These are phyloP conservation scores for Kokia cookei DNA, from an alignment of 441 rosid genomes.

Conservation along the genomic window DNA sequence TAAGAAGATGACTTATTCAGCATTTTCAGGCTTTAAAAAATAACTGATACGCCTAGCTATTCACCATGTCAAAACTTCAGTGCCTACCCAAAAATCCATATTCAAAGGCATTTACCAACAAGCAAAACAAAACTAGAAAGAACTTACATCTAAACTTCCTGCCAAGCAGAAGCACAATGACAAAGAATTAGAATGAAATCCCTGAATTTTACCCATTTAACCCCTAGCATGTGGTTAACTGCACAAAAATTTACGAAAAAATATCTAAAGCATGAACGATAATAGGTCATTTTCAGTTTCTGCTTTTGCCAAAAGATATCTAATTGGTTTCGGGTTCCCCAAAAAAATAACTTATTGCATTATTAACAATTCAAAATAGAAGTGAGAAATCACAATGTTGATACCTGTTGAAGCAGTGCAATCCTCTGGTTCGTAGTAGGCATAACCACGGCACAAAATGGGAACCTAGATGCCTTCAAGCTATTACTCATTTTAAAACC, in stretches of 20 bases:
- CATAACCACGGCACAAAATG: slow-evolving; percentile 95
- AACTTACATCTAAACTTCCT: background rate
- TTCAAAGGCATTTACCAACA: background rate
- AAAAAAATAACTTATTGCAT: background rate
- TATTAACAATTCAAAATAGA: background rate
- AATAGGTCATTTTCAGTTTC: background rate
- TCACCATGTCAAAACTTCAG: background rate
- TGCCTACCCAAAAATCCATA: background rate
- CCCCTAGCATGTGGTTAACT: background rate
- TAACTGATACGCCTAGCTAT: background rate
- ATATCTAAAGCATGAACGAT: background rate
- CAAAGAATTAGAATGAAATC: background rate
- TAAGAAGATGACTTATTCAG: background rate
- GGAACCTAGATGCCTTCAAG: slow-evolving; percentile 87
- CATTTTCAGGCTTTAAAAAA: background rate
- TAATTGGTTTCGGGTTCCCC: background rate
- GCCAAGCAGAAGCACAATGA: background rate
- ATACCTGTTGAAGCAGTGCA: slow-evolving; percentile 87
- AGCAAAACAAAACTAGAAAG: background rate
- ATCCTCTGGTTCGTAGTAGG: slow-evolving; percentile 89
- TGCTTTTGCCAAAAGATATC: background rate
- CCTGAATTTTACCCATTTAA: background rate
- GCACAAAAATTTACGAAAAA: background rate
- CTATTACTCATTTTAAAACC: slow-evolving; percentile 98
- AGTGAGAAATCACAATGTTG: background rate